phyloP scores from a whole-genome alignment of 2,329 filamentous ascomycete genomes.

The Colletotrichum australisinense region DNA sequence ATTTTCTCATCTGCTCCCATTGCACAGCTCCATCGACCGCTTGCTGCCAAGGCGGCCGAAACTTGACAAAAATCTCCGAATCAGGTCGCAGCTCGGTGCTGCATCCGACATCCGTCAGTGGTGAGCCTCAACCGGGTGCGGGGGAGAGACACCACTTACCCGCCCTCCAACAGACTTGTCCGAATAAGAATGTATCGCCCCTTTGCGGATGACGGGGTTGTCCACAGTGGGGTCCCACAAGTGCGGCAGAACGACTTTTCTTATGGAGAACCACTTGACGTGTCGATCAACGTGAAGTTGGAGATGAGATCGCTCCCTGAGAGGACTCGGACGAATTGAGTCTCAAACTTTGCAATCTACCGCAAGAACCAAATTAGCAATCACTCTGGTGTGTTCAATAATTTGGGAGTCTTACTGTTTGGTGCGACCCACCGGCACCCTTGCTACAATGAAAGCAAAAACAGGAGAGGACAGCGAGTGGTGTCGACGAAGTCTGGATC shows the following conservation, averaged over 20 bases:
- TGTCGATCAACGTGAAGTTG: constrained; percentile 38
- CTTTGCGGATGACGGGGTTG: constrained; percentile 40
- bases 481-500: constrained; percentile 21
- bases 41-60: constrained; percentile 41
- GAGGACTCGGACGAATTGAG: constrained; percentile 31
- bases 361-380: not conserved
- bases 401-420: constrained; percentile 26
- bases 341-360: constrained; percentile 44
- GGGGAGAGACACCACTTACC: constrained; percentile 37
- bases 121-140: constrained; percentile 5
- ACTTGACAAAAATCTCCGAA: constrained; percentile 43
- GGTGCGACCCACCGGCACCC: constrained; percentile 29
- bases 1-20: constrained; percentile 43
- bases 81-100: constrained; percentile 33
- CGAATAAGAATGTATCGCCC: constrained; percentile 41
- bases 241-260: constrained; percentile 42
- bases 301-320: constrained; percentile 16
- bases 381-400: not conserved
- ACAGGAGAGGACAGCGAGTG: constrained; percentile 33
- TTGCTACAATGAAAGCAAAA: constrained; percentile 37
- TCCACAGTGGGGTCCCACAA: constrained; percentile 44
- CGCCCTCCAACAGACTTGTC: constrained; percentile 38
- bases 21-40: constrained; percentile 39
- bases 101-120: constrained; percentile 26
- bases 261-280: constrained; percentile 40